Evolutionary conservation across 768 basidiomycete genomes (phyloP).

Genomic region (Russula dissimulans): DNA sequence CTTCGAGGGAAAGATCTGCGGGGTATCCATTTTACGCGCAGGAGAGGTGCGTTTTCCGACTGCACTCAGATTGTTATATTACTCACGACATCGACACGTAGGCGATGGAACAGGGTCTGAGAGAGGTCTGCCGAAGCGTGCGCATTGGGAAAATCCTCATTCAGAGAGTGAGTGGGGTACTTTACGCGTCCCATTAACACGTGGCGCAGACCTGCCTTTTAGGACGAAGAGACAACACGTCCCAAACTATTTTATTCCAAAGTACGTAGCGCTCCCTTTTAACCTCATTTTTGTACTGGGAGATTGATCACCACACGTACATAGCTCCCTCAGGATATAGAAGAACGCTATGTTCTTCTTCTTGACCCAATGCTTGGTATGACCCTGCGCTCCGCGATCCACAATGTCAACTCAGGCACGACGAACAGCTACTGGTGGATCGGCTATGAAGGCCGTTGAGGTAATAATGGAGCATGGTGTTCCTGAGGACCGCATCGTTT

Average conservation of each 20-base stretch:
- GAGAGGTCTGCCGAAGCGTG: constrained; percentile 90
- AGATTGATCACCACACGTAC: neutral
- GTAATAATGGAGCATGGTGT: constrained; percentile 88
- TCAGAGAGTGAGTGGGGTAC: constrained; percentile 56
- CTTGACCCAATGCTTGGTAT: constrained; percentile 96
- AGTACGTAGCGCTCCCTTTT: constrained; percentile 29
- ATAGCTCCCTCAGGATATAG: constrained; percentile 90
- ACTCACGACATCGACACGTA: constrained; percentile 23
- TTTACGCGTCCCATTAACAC: neutral
- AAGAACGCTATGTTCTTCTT: constrained; percentile 82
- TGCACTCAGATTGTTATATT: neutral
- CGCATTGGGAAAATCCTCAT: constrained; percentile 98
- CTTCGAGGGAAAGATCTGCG: constrained; percentile 94
- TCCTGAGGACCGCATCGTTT: constrained; percentile 89
- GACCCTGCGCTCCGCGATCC: constrained; percentile 20
- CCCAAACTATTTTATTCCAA: constrained; percentile 92
- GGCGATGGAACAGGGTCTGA: constrained; percentile 96
- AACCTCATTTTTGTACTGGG: neutral
- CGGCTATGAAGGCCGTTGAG: constrained; percentile 95
- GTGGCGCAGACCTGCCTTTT: neutral
- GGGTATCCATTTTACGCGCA: constrained; percentile 88
- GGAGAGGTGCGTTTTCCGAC: constrained; percentile 55
- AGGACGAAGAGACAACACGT: constrained; percentile 92
- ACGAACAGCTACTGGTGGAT: constrained; percentile 79
- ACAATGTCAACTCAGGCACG: constrained; percentile 19